Conservation (phyloP, 768 basidiomycete species). For the Tubosaeta sp. region DNA sequence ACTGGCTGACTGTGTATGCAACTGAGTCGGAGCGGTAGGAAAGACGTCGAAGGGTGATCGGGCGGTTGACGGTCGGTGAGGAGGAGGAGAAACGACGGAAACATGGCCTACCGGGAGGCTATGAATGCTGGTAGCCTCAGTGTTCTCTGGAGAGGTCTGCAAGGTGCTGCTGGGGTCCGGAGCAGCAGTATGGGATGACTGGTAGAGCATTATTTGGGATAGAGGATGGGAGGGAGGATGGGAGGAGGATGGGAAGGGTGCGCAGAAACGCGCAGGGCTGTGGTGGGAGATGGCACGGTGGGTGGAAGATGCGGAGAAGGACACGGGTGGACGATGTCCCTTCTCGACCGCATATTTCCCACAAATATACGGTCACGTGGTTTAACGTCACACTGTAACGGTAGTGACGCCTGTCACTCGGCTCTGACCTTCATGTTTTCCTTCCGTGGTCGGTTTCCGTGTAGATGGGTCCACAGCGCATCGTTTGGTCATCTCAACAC, state of each 20-base stretch:
- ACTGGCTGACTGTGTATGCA: conserved; percentile 10
- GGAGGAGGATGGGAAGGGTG: background rate
- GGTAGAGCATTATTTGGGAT: conserved; percentile 4
- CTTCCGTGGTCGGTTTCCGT: background rate
- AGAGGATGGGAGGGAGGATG: background rate
- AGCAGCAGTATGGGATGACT: conserved; percentile 1
- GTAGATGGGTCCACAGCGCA: conserved; percentile 19
- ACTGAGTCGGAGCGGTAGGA: background rate
- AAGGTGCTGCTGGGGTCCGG: background rate
- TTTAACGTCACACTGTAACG: background rate
- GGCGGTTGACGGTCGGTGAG: conserved; percentile 32
- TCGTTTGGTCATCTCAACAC: conserved; percentile 37
- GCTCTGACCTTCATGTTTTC: conserved; percentile 7
- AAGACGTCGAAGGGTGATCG: conserved; percentile 16
- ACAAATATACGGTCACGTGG: conserved; percentile 14
- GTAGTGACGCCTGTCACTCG: background rate
- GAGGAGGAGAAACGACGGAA: conserved; percentile 35
- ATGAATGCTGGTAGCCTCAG: conserved; percentile 54
- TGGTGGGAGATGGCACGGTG: conserved; percentile 1
- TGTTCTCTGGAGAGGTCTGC: conserved; percentile 32
- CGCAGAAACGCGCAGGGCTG: conserved; percentile 1
- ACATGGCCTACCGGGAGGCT: conserved; percentile 57
- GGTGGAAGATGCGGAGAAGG: conserved; percentile 4
- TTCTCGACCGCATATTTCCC: conserved; percentile 4
- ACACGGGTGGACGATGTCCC: background rate